Conservation (phyloP, 2,329 filamentous ascomycete genomes). For the Cercospora berteroae region DNA sequence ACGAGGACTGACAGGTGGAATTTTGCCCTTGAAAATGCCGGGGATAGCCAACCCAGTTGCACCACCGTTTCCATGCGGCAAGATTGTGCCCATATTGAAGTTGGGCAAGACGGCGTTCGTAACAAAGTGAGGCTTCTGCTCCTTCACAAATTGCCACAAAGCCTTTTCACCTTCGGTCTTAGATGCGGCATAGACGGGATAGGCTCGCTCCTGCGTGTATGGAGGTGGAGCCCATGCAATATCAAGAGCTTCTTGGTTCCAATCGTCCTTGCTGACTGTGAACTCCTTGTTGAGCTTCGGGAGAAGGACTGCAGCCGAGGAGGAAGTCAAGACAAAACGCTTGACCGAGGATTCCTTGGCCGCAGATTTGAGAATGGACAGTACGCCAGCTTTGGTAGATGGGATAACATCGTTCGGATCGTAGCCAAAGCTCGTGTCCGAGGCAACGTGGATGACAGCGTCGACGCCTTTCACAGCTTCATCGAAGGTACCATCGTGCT, state of each 20-base stretch:
- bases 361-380: conserved; percentile 42
- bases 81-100: conserved; percentile 29
- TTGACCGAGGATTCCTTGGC: conserved; percentile 43
- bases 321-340: conserved; percentile 47
- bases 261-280: conserved; percentile 33
- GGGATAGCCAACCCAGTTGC: conserved; percentile 20
- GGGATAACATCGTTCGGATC: conserved; percentile 48
- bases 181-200: conserved; percentile 45
- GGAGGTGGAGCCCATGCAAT: conserved; percentile 38
- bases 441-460: conserved; percentile 50
- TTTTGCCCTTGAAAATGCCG: conserved; percentile 24
- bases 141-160: conserved; percentile 48
- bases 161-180: conserved; percentile 50
- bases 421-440: conserved; percentile 40
- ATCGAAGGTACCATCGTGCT: conserved; percentile 41
- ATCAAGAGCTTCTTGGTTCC: conserved; percentile 34
- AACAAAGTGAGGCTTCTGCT: conserved; percentile 46
- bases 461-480: conserved; percentile 43
- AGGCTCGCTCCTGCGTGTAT: conserved; percentile 28
- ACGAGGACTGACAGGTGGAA: conserved; percentile 20
- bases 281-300: conserved; percentile 40
- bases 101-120: conserved; percentile 42
- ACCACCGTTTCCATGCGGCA: conserved; percentile 17
- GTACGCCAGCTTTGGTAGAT: conserved; percentile 35
- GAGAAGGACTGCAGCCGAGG: conserved; percentile 38